Evolutionary conservation across 2,329 filamentous ascomycete genomes (phyloP).

Genomic region (Passalora sequoiae): DNA sequence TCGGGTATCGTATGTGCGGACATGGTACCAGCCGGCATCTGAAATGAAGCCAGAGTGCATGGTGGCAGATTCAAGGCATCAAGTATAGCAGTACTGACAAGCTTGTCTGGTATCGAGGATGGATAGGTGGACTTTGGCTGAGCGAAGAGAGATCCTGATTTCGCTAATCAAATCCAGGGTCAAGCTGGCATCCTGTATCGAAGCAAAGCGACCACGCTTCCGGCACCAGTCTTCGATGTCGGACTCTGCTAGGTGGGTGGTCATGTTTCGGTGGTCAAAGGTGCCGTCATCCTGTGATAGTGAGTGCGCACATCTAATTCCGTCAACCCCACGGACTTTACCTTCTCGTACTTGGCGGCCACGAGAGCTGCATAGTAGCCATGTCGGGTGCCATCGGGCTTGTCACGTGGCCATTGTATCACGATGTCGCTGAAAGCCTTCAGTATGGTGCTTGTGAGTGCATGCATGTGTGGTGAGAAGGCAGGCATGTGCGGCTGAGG

Average conservation of each 20-base stretch:
- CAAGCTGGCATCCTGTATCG: no score
- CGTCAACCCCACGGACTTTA: no score
- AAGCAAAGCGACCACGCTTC: background rate
- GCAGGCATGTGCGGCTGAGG: background rate
- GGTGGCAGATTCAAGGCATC: conserved; percentile 7
- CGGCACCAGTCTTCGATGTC: conserved; percentile 1
- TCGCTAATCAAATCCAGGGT: conserved; percentile 7
- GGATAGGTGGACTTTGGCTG: conserved; percentile 8
- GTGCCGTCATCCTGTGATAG: background rate
- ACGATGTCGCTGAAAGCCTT: no score
- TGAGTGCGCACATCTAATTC: background rate
- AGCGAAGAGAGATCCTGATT: conserved; percentile 9
- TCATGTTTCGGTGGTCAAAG: background rate
- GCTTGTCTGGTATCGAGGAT: background rate
- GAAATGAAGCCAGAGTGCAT: background rate
- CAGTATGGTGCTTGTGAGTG: no score
- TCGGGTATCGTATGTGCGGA: background rate
- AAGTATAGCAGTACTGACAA: background rate
- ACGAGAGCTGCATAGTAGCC: no score
- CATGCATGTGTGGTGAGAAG: no score
- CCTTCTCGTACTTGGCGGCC: no score
- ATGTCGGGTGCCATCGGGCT: no score
- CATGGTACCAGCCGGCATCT: background rate
- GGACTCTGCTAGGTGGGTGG: background rate
- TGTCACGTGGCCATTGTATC: no score